Base-by-base conservation (phyloP, 139 green algal genomes). In the Coelastrella sp. region DNA sequence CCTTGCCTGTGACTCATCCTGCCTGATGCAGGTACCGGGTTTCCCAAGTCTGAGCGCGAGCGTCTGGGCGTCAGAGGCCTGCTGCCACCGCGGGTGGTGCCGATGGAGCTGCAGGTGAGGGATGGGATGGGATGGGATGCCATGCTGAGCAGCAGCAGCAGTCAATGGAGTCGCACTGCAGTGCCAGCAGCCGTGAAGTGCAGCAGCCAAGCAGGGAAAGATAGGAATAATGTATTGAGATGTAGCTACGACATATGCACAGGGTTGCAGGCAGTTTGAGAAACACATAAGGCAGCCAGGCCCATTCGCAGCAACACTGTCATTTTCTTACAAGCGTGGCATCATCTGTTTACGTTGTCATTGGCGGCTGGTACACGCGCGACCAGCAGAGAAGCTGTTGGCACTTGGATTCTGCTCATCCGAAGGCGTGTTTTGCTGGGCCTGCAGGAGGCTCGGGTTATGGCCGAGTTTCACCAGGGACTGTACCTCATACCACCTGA, bases 31-130 rank as follows among this genome's bases (percentile, higher is more conserved):
- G 97, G 98, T 78, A 99, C 96, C 7, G 96, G 95, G 0, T 98
- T 99, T 84, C 92, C 93, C 5, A 24, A 90, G 3, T 74, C 93
- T 10, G 98, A 99, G 90, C 92, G 97, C 0, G 98, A 99, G 84
- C 92, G 97, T 0, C 88, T 99, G 49, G 95, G 95, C 0, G 88
- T 99, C 49, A 90, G 98, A 5, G 98, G 98, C 19, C 93, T 99
- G 49, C 93, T 99, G 78, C 98, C 98, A 12, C 95, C 96, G 3
- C 72, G 93, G 1, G 87, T 94, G 8, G 90, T 96, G 0, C 91
- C 88, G 0, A 88, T 98, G 92, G 87, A 96, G 56, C 89, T 93
- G 56, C 96, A 98, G 93, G 93, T 95, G 65, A 81, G 60, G 7
- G 66, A 12, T 9, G 70, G 22, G 70, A 12, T 19, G n/a, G 70